Evolutionary conservation across 1,284 basidiomycete genomes (phyloP).

Genomic region (Ustilago vetiveriae): DNA sequence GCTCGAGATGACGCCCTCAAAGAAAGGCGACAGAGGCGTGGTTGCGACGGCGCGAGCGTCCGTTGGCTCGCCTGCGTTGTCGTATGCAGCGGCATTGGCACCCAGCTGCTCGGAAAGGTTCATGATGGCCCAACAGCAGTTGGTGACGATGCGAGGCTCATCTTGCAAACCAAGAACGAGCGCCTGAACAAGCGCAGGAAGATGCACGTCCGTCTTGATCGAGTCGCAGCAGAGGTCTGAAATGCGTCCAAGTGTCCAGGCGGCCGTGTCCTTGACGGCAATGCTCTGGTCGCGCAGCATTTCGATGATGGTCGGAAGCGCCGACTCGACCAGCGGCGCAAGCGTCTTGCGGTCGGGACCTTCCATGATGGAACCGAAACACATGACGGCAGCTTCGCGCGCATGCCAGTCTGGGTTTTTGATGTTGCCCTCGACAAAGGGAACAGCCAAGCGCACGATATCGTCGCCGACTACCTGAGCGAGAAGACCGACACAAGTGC

Average conservation of each 20-base stretch:
- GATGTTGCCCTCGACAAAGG: constrained; percentile 97
- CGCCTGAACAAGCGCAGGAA: constrained; percentile 83
- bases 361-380: constrained; percentile 96
- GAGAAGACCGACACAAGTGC: constrained; percentile 86
- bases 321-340: constrained; percentile 90
- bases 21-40: constrained; percentile 83
- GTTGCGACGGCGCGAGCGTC: constrained; percentile 68
- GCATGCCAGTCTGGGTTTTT: constrained; percentile 88
- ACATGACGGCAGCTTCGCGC: constrained; percentile 97
- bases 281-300: constrained; percentile 90
- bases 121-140: constrained; percentile 97
- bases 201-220: constrained; percentile 89
- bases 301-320: constrained; percentile 89
- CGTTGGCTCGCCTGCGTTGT: constrained; percentile 72
- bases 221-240: constrained; percentile 87
- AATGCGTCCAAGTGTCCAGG: constrained; percentile 96
- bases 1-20: constrained; percentile 73
- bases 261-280: constrained; percentile 95
- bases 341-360: constrained; percentile 89
- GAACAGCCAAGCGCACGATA: constrained; percentile 91
- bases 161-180: constrained; percentile 84
- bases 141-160: constrained; percentile 85
- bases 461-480: constrained; percentile 89
- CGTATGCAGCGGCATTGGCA: constrained; percentile 45
- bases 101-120: constrained; percentile 73